phyloP scores from a whole-genome alignment of 1,284 basidiomycete genomes.

The Papiliotrema flavescens region DNA sequence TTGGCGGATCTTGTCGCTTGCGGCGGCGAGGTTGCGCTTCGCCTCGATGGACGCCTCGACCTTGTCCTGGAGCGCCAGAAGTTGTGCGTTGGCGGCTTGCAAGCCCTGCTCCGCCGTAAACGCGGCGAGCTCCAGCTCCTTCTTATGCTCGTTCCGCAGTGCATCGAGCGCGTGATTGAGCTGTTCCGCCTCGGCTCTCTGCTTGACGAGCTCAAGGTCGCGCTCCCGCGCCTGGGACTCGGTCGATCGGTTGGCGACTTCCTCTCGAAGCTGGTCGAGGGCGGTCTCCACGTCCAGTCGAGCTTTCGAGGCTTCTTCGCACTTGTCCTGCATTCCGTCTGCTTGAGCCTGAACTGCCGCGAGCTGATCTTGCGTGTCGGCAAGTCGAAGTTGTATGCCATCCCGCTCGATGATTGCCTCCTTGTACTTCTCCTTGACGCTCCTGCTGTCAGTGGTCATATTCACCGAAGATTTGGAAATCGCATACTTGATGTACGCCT shows the following conservation, averaged over 20 bases:
- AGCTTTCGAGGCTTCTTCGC: constrained; percentile 12
- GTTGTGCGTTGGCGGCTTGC: constrained; percentile 8
- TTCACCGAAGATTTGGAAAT: not conserved
- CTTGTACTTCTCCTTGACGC: constrained; percentile 1
- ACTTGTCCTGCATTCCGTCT: constrained; percentile 19
- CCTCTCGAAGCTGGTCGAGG: constrained; percentile 16
- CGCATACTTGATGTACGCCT: constrained; percentile 1
- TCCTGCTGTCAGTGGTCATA: not conserved
- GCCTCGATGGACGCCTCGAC: not conserved
- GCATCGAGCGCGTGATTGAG: constrained; percentile 5
- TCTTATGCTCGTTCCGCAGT: constrained; percentile 7
- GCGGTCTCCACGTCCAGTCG: constrained; percentile 16
- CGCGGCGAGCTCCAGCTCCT: constrained; percentile 10
- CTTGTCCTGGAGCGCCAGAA: constrained; percentile 11
- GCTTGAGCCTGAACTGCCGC: constrained; percentile 1
- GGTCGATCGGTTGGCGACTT: constrained; percentile 23
- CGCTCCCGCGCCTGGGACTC: constrained; percentile 21
- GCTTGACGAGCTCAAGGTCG: constrained; percentile 22
- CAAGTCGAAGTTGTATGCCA: constrained; percentile 16
- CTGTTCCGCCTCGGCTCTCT: constrained; percentile 14
- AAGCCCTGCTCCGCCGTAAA: constrained; percentile 13
- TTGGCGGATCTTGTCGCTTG: constrained; percentile 59
- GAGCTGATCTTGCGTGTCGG: constrained; percentile 16
- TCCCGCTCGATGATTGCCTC: not conserved
- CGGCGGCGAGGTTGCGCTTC: constrained; percentile 45